Evolutionary conservation across 176 grass and related monocot genomes (phyloP).

Genomic region (Juncus effusus): DNA sequence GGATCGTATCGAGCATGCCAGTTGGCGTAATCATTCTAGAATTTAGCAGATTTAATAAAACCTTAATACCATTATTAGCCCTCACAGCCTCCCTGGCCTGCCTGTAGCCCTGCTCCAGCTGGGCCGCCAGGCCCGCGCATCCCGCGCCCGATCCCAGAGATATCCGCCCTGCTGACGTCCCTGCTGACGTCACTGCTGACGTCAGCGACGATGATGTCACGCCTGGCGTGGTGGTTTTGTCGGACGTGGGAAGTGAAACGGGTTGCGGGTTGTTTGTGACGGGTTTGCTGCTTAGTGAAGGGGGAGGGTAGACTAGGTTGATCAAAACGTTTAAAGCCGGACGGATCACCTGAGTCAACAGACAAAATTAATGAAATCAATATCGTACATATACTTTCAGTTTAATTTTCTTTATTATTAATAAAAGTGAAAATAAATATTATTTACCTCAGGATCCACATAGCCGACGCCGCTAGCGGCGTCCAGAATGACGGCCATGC

Average conservation of each 20-base stretch:
- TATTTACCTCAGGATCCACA: conserved; percentile 79
- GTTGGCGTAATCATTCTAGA: conserved; percentile 88
- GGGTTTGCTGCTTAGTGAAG: conserved; percentile 88
- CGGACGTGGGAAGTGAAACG: conserved; percentile 39
- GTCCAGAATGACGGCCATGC: conserved; percentile 81
- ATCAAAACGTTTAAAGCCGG: conserved; percentile 92
- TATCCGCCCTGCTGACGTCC: conserved; percentile 83
- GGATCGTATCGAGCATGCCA: conserved; percentile 74
- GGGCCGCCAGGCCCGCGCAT: conserved; percentile 91
- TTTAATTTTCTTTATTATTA: conserved; percentile 14
- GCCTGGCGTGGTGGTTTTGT: conserved; percentile 36
- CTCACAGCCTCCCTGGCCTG: conserved; percentile 93
- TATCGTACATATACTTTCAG: background rate
- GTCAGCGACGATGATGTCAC: conserved; percentile 20
- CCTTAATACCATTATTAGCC: conserved; percentile 96
- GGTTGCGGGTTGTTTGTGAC: conserved; percentile 52
- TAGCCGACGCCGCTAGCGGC: conserved; percentile 71
- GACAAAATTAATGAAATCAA: conserved; percentile 4
- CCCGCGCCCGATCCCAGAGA: conserved; percentile 79
- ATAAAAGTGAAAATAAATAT: conserved; percentile 35
- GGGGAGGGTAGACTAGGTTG: conserved; percentile 96
- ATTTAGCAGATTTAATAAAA: conserved; percentile 86
- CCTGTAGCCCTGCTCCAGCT: conserved; percentile 92
- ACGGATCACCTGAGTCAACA: conserved; percentile 61
- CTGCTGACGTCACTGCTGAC: conserved; percentile 56